Evolutionary conservation across 345 rosid genomes (phyloP).

Genomic region (Linum trigynum): DNA sequence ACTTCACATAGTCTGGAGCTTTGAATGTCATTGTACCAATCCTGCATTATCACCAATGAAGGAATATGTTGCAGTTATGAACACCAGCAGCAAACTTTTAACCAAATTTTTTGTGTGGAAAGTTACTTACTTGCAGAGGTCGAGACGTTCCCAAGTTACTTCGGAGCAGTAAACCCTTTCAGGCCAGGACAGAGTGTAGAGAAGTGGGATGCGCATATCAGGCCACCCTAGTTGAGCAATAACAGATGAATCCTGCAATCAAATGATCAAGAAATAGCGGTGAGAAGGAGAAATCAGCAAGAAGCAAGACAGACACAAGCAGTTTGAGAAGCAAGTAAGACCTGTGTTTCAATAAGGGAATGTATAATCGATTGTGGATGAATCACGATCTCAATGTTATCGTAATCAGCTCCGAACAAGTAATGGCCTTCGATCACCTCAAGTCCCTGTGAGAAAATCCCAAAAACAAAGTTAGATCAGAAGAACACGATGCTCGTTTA

Average conservation of each 20-base stretch:
- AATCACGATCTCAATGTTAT: slow-evolving; percentile 76
- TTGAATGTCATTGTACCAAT: slow-evolving; percentile 82
- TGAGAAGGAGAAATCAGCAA: too few species aligned
- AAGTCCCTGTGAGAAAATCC: slow-evolving; percentile 48
- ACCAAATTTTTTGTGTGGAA: too few species aligned
- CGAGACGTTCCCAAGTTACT: slow-evolving; percentile 90
- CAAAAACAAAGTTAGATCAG: background rate
- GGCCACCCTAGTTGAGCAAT: slow-evolving; percentile 97
- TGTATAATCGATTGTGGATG: slow-evolving; percentile 94
- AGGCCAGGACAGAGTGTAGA: slow-evolving; percentile 98
- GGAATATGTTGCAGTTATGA: too few species aligned
- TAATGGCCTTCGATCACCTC: slow-evolving; percentile 98
- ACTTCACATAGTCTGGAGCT: slow-evolving; percentile 79
- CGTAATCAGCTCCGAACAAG: slow-evolving; percentile 86
- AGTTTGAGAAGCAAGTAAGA: slow-evolving; percentile 7
- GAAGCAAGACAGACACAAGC: too few species aligned
- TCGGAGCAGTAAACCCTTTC: slow-evolving; percentile 91
- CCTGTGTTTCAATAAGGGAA: slow-evolving; percentile 97
- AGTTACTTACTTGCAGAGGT: slow-evolving; percentile 74
- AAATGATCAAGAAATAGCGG: slow-evolving; percentile 6
- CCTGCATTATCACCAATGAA: slow-evolving; percentile 31
- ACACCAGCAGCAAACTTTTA: too few species aligned
- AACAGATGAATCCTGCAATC: slow-evolving; percentile 82
- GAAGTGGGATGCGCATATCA: slow-evolving; percentile 89
- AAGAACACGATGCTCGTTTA: background rate